These are phyloP conservation scores for Diaporthe batatas DNA, from an alignment of 2,329 filamentous ascomycete genomes.

Conservation along the genomic window DNA sequence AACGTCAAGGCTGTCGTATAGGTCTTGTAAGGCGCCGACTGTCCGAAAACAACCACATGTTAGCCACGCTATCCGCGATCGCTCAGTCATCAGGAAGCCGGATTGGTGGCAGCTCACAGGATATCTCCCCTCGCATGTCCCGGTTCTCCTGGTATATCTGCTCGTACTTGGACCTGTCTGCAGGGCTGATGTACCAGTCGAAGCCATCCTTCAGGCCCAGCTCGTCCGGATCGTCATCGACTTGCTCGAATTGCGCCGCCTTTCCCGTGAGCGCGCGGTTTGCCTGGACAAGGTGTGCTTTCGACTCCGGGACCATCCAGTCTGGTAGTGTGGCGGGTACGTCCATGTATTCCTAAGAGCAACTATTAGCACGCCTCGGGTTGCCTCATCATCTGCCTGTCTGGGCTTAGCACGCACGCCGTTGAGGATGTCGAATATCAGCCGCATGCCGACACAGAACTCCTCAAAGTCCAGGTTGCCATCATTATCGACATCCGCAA, in stretches of 20 bases:
- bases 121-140: constrained; percentile 86
- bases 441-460: constrained; percentile 98
- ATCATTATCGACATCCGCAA: constrained; percentile 97
- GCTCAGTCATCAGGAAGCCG: no score
- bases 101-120: constrained; percentile 66
- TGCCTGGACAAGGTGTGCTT: constrained; percentile 90
- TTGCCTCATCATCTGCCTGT: constrained; percentile 11
- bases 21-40: constrained; percentile 83
- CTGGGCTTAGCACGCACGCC: constrained; percentile 72
- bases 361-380: constrained; percentile 16
- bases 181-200: constrained; percentile 98
- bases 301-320: constrained; percentile 97
- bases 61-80: constrained; percentile 38
- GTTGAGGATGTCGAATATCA: constrained; percentile 98
- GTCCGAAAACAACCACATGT: constrained; percentile 35
- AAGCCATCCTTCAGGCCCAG: constrained; percentile 94
- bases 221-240: constrained; percentile 86
- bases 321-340: constrained; percentile 90
- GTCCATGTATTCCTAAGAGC: constrained; percentile 82
- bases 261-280: constrained; percentile 82
- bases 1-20: constrained; percentile 85
- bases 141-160: constrained; percentile 96
- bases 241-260: constrained; percentile 85
- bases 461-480: constrained; percentile 99
- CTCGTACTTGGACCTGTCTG: constrained; percentile 94